phyloP scores from a whole-genome alignment of 352 stramenopile species.

The Phytopythium delawarense region DNA sequence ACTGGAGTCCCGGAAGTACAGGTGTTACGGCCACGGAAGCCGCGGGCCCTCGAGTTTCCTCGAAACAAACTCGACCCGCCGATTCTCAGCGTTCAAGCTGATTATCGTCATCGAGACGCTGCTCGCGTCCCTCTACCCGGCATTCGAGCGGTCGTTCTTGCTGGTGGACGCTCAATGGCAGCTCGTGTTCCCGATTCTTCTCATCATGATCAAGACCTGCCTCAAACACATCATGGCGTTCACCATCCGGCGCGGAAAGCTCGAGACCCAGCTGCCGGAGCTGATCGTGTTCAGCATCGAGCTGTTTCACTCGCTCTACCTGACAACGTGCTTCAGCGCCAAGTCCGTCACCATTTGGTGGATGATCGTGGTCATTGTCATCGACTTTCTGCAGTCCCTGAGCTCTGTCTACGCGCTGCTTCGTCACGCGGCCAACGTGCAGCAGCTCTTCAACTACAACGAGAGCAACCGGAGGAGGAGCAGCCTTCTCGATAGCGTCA shows the following conservation, averaged over 20 bases:
- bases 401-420: conserved; percentile 3
- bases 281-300: conserved; percentile 17
- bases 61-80: background rate
- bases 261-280: conserved; percentile 11
- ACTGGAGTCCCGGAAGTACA: conserved; percentile 4
- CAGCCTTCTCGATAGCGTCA: conserved; percentile 3
- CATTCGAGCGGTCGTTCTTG: conserved; percentile 12
- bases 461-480: background rate
- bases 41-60: background rate
- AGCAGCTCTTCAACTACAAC: conserved; percentile 1
- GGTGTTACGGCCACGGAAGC: background rate
- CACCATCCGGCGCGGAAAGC: background rate
- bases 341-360: conserved; percentile 2
- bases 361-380: background rate
- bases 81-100: conserved; percentile 4
- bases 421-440: background rate
- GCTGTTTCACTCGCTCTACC: conserved; percentile 16
- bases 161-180: conserved; percentile 6
- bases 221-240: conserved; percentile 6
- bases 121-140: conserved; percentile 12
- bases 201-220: conserved; percentile 11
- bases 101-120: conserved; percentile 2
- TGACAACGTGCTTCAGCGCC: conserved; percentile 10
- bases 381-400: conserved; percentile 3
- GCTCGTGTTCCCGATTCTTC: conserved; percentile 7